Evolutionary conservation across 2,329 filamentous ascomycete genomes (phyloP).

Genomic region (Fusarium chaquense): DNA sequence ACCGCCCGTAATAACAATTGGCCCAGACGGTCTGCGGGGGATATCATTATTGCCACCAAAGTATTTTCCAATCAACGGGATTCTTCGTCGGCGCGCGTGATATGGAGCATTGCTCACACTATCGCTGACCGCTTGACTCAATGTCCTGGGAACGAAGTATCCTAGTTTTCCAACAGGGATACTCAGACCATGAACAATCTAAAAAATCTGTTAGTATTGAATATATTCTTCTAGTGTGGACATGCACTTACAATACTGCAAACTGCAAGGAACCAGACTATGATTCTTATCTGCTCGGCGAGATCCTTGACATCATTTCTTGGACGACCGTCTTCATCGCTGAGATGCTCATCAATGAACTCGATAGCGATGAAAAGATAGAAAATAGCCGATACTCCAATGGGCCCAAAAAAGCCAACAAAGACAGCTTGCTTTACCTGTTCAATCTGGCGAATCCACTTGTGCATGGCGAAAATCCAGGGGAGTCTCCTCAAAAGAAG

Average conservation of each 20-base stretch:
- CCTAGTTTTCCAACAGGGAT: slow-evolving; percentile 80
- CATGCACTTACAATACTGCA: slow-evolving; percentile 79
- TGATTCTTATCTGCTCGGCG: slow-evolving; percentile 73
- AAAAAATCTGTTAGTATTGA: not conserved
- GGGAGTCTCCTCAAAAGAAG: slow-evolving; percentile 83
- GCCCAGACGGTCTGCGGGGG: not conserved
- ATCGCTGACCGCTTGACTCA: slow-evolving; percentile 56
- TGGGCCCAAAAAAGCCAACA: slow-evolving; percentile 92
- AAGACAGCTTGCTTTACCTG: slow-evolving; percentile 81
- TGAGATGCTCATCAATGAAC: slow-evolving; percentile 70
- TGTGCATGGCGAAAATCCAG: slow-evolving; percentile 79
- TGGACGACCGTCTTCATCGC: slow-evolving; percentile 62
- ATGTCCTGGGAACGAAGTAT: slow-evolving; percentile 71
- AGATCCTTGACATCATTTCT: slow-evolving; percentile 62
- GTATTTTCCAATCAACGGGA: slow-evolving; percentile 39
- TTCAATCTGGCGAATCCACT: slow-evolving; percentile 82
- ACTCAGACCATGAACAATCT: slow-evolving; percentile 81
- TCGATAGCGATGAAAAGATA: slow-evolving; percentile 86
- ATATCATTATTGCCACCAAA: not conserved
- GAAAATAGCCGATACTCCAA: slow-evolving; percentile 90
- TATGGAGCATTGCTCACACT: slow-evolving; percentile 29
- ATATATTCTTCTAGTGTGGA: fast-evolving
- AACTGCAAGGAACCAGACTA: slow-evolving; percentile 88
- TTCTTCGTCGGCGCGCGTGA: slow-evolving; percentile 22
- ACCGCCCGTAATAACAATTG: slow-evolving; percentile 26